Evolutionary conservation across 1,284 basidiomycete species (phyloP), one percentile per base, ranked within the genome.

Genomic region (Melampsora abietis-canadensis): DNA sequence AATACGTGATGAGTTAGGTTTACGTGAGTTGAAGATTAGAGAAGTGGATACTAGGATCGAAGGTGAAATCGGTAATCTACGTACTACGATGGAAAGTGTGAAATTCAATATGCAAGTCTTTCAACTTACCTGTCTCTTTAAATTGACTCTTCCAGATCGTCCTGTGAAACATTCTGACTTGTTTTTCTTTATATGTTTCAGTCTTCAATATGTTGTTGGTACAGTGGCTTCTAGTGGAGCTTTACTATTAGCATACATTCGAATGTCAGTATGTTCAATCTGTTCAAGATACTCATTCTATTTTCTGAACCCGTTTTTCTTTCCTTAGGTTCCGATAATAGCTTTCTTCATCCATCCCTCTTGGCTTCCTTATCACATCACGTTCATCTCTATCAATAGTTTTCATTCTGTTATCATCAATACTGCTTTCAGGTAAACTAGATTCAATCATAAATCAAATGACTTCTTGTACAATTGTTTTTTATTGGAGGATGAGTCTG

Each of bases 41-140:
- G 96, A 99, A 82, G 94, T 98, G 15, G 95, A 98, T 80, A 98
- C 95, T 1, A 85, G 93, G 79, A 98, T 98, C 79, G 95, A 98
- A 83, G 91, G 92, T 80, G 95, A 98, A 84, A 98, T 98, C 80
- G 92, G 94, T 2, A 88, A 89, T 5, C 82, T 98, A 68, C 85
- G 92, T 65, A 96, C 95, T 1, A 87, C 90, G 64, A 96, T 97
- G 69, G 93, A 97, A 81, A 90, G 91, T 30, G 91, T 92, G 72
- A 97, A 97, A 86, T 73, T 73, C 44, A 73, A 73, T 46, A 66
- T 73, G 70, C 66, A 19, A 40, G 70, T 73, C 15, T 12, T 21
- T n/a, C 31, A 19, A 30, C 30, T 34, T 27, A 37, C 6, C 47
- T 24, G n/a, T n/a, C n/a, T n/a, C n/a, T n/a, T n/a, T 48, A 44